Evolutionary conservation across 306 rosid genomes (phyloP), one percentile per base, ranked within the genome.

Genomic region (Trichosanthes truncata): DNA sequence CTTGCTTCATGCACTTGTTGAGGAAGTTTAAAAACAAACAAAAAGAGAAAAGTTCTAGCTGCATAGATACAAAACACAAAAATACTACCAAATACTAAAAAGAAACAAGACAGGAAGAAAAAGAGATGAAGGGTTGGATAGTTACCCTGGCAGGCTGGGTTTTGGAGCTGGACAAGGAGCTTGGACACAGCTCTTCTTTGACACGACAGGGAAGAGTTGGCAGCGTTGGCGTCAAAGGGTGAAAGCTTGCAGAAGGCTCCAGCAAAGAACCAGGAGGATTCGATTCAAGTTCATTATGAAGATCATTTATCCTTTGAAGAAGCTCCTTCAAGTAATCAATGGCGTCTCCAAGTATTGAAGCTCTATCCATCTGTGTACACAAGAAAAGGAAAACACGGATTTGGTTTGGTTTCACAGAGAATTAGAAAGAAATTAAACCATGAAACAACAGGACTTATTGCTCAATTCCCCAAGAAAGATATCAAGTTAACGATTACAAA

Each of bases 311-410:
- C 87, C 93, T 84, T 86, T 93, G 97, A 85, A 93, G 86, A 36
- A 95, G 93, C 88, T 95, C 99, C 89, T 90, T 95, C 91, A 93
- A 82, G 91, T 95, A 95, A 82, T 95, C 97, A 53, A 95, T 86
- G 61, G 99, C 99, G 85, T 95, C 99, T 77, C 99, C 99, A 51
- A 95, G 97, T 69, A 95, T 95, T 2, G 99, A 95, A 78, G 97
- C 99, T 83, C 99, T 91, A 46, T 95, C 99, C 99, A 95, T 95
- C 99, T 95, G 82, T 67, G 52, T 62, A 66, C 68, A 61, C 29
- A 68, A 68, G 75, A 25, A 68, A 41, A 68, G 75, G 75, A 41
- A 41, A 68, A 43, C 18, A 41, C 33, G 36, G 48, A 9, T 20
- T 66, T 63, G 20, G 67, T 53, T 17, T 60, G 43, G 45, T 33